Conservation (phyloP, 1,284 basidiomycete genomes). For the Jaminaea rosea region DNA sequence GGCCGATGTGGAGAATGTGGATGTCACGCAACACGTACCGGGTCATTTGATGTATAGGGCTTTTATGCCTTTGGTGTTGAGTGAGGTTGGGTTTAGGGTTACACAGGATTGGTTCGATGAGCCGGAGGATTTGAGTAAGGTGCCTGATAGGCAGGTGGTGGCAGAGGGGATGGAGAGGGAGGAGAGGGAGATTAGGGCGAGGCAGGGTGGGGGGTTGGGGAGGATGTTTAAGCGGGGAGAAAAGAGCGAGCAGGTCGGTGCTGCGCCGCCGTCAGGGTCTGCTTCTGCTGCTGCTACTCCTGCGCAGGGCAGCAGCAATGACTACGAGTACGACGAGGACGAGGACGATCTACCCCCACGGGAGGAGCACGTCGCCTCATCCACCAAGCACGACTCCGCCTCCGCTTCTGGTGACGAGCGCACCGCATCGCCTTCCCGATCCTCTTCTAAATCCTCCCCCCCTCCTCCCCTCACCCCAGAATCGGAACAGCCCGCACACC, state of each 20-base stretch:
- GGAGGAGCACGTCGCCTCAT: constrained; percentile 5
- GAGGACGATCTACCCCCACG: constrained; percentile 36
- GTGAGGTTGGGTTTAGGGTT: constrained; percentile 43
- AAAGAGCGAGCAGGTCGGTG: constrained; percentile 7
- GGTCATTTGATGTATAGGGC: constrained; percentile 43
- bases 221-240: constrained; percentile 27
- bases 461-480: constrained; percentile 15
- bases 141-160: constrained; percentile 40
- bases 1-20: constrained; percentile 44
- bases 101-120: constrained; percentile 47
- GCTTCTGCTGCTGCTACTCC: constrained; percentile 2
- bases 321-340: constrained; percentile 21
- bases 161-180: constrained; percentile 7
- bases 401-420: not conserved
- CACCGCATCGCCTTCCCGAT: too few species aligned
- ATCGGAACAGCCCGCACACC: constrained; percentile 14
- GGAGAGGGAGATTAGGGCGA: constrained; percentile 21
- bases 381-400: not conserved
- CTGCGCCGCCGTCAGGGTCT: not conserved
- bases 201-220: constrained; percentile 31
- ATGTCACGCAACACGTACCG: constrained; percentile 42
- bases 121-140: constrained; percentile 38
- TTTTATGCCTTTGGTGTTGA: constrained; percentile 41
- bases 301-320: constrained; percentile 5
- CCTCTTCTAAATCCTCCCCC: not conserved